Evolutionary conservation across 768 basidiomycete species (phyloP).

Genomic region (Pleurotus tuber-regium): DNA sequence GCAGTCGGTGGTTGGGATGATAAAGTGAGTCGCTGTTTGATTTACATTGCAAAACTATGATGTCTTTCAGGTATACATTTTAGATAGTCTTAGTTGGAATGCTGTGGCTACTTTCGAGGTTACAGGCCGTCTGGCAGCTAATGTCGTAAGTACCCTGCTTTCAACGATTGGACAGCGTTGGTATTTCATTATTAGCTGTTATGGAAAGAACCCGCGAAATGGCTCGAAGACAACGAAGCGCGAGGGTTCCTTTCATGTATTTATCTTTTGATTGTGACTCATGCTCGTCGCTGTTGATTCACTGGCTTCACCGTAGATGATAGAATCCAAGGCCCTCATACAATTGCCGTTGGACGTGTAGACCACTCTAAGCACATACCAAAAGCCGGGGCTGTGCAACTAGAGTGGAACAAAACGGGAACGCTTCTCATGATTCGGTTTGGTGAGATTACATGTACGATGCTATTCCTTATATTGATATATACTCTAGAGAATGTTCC

Average conservation of each 20-base stretch:
- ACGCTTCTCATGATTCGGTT: constrained; percentile 71
- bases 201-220: constrained; percentile 85
- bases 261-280: constrained; percentile 15
- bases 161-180: not conserved
- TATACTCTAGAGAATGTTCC: constrained; percentile 56
- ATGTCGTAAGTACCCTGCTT: constrained; percentile 44
- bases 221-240: constrained; percentile 81
- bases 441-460: constrained; percentile 40
- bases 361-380: constrained; percentile 64
- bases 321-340: constrained; percentile 53
- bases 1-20: constrained; percentile 89
- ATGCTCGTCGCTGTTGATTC: constrained; percentile 5
- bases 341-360: constrained; percentile 44
- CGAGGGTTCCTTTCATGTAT: constrained; percentile 87
- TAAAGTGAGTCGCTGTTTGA: constrained; percentile 56
- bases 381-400: constrained; percentile 64
- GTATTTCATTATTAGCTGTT: constrained; percentile 45
- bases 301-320: constrained; percentile 56
- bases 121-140: constrained; percentile 50
- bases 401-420: constrained; percentile 83
- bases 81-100: constrained; percentile 78
- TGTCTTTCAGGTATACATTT: constrained; percentile 60
- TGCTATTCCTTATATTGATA: constrained; percentile 13
- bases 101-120: constrained; percentile 62
- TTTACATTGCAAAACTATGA: not conserved